A percentile compares a stretch with the other conserved stretches of the same genome.
Evolutionary conservation across 345 rosid genomes (phyloP).

Genomic region (Eucalyptus victrix): DNA sequence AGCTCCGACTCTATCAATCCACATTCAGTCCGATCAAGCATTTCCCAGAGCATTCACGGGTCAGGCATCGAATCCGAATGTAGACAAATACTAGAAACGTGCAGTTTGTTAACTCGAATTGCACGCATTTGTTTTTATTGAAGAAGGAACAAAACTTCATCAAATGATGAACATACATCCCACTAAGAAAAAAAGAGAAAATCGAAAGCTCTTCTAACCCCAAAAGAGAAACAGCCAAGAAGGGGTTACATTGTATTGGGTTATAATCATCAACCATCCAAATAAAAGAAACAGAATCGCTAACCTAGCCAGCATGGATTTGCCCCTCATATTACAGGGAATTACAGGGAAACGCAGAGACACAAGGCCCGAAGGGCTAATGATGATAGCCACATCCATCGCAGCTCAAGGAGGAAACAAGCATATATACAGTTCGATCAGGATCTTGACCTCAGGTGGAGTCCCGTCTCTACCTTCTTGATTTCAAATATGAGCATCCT

Average conservation of each 20-base stretch:
- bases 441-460: constrained; percentile 43
- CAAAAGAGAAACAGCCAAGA: background rate
- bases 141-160: background rate
- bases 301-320: background rate
- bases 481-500: constrained; percentile 97
- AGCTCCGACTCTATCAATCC: background rate
- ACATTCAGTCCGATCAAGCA: background rate
- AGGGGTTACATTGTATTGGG: background rate
- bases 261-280: background rate
- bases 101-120: background rate
- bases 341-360: background rate
- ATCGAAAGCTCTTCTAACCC: background rate
- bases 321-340: background rate
- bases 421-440: constrained; percentile 1
- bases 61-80: background rate
- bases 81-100: background rate
- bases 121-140: background rate
- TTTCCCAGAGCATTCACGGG: background rate
- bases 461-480: constrained; percentile 82
- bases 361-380: background rate
- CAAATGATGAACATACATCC: background rate
- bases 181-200: background rate
- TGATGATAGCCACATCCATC: background rate
- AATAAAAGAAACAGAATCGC: background rate
- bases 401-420: background rate